A percentile compares a stretch with the other conserved stretches of the same genome.
These are phyloP conservation scores for Stagonosporopsis cucurbitacearum DNA, from an alignment of 2,329 filamentous ascomycete species.

Conservation along the genomic window DNA sequence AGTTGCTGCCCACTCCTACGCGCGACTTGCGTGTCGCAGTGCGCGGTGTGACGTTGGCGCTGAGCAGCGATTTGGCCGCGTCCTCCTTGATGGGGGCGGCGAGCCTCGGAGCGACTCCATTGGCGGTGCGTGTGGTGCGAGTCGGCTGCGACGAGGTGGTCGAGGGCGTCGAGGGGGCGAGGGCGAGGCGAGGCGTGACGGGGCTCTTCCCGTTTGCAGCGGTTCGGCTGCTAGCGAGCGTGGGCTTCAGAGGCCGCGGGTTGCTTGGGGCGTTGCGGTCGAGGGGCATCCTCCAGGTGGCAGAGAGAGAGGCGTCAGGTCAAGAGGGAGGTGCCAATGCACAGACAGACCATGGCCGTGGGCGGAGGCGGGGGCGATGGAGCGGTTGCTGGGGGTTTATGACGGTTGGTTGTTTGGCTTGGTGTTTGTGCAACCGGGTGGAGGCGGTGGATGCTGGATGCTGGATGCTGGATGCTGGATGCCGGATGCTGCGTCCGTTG, in stretches of 20 bases:
- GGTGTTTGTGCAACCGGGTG: slow-evolving; percentile 11
- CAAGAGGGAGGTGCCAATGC: slow-evolving; percentile 24
- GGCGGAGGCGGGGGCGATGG: slow-evolving; percentile 29
- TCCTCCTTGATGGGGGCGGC: slow-evolving; percentile 56
- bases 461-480: slow-evolving; percentile 16
- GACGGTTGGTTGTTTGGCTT: slow-evolving; percentile 26
- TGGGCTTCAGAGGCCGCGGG: slow-evolving; percentile 70
- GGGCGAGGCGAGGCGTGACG: slow-evolving; percentile 65
- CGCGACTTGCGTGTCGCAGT: slow-evolving; percentile 76
- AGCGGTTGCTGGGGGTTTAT: slow-evolving; percentile 35
- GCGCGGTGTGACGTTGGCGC: slow-evolving; percentile 76
- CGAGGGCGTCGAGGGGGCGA: slow-evolving; percentile 34
- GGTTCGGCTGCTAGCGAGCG: slow-evolving; percentile 67
- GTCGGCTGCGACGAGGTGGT: slow-evolving; percentile 35
- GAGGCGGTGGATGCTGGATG: slow-evolving; percentile 14
- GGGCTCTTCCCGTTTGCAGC: slow-evolving; percentile 55
- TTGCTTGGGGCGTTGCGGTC: slow-evolving; percentile 55
- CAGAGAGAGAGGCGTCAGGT: slow-evolving; percentile 17
- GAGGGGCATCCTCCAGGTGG: slow-evolving; percentile 45
- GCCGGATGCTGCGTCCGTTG: slow-evolving; percentile 21
- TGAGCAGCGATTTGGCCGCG: slow-evolving; percentile 62
- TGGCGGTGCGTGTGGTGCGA: slow-evolving; percentile 38
- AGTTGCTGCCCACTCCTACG: slow-evolving; percentile 66
- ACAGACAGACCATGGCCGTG: slow-evolving; percentile 39
- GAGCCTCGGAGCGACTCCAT: slow-evolving; percentile 37